Evolutionary conservation across 1,139 yeast species (phyloP).

Genomic region (Yamadazyma atmosphaerica): DNA sequence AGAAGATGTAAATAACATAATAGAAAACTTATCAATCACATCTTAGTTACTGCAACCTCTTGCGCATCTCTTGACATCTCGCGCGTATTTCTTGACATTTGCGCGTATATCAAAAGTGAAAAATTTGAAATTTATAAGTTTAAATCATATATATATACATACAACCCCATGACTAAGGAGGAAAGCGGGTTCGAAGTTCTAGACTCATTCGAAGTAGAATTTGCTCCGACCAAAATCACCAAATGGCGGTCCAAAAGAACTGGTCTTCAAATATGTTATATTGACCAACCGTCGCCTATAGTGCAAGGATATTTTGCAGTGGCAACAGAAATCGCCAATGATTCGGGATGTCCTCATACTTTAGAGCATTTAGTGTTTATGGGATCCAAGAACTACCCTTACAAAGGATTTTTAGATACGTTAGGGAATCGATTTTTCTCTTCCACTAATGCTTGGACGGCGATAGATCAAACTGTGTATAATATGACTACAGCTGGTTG

Average conservation of each 20-base stretch:
- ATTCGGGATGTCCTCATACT: conserved; percentile 95
- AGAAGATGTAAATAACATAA: no score
- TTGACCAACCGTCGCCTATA: conserved; percentile 82
- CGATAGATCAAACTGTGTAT: conserved; percentile 93
- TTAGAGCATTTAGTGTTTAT: conserved; percentile 90
- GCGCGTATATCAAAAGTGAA: no score
- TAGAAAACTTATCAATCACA: no score
- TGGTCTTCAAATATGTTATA: conserved; percentile 76
- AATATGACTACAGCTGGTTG: conserved; percentile 93
- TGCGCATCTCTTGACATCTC: no score
- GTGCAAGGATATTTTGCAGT: conserved; percentile 94
- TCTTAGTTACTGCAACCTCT: no score
- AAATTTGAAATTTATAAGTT: conserved; percentile 1
- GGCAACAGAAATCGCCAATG: conserved; percentile 85
- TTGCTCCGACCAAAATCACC: conserved; percentile 62
- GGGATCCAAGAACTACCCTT: conserved; percentile 91
- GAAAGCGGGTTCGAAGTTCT: conserved; percentile 7
- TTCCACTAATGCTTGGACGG: conserved; percentile 96
- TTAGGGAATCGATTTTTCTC: conserved; percentile 85
- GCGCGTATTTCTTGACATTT: no score
- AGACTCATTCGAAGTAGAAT: conserved; percentile 53
- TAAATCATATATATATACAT: no score
- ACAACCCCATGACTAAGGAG: background rate
- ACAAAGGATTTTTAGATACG: conserved; percentile 85
- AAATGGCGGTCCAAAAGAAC: conserved; percentile 78